Base-by-base conservation (phyloP, 345 rosid species). In the Brassica nigra region DNA sequence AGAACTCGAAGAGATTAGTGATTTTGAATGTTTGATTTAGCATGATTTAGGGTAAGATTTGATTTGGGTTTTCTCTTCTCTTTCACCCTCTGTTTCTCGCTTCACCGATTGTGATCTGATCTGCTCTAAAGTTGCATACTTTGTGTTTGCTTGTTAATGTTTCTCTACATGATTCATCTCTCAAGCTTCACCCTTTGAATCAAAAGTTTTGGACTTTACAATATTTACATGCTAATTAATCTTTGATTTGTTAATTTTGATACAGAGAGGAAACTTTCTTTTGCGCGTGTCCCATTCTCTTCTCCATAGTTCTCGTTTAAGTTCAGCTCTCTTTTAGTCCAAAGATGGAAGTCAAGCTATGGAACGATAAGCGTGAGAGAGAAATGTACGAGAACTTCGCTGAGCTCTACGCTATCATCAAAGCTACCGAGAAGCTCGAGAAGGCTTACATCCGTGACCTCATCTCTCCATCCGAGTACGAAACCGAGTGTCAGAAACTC, bases 201-300 rank as follows among this genome's bases (percentile, higher is more conserved):
- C 55, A 1, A 44, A 47, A 49, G 57, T 49, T 49, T 5, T 5
- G 14, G 2, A 49, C 57, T 49, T 49, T 49, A 49, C 54, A 47
- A 42, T 42, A 11, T 11, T 0, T 42, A 42, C 6, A 47, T 49
- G 57, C 57, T 49, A 49, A 14, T 4, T 47, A 15, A 62, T 1
- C 20, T 18, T 18, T 18, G 18, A 18, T 18, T 18, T 18, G 18
- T 18, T 18, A 18, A 18, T 18, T 18, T 18, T 18, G 18, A 10
- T 64, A 54, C 86, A 85, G 90, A 70, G 75, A 85, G 71, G 88
- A 80, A 82, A 84, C 77, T 77, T 77, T n/a, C 34, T 31, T 77
- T 85, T 88, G 97, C 97, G 86, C 97, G 99, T 95, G 97, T 82
- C 97, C 99, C 97, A 71, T 91, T 86, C 89, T 86, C 97, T 95